phyloP scores from a whole-genome alignment of 2,329 filamentous ascomycete species.

The Colletotrichum costaricense region DNA sequence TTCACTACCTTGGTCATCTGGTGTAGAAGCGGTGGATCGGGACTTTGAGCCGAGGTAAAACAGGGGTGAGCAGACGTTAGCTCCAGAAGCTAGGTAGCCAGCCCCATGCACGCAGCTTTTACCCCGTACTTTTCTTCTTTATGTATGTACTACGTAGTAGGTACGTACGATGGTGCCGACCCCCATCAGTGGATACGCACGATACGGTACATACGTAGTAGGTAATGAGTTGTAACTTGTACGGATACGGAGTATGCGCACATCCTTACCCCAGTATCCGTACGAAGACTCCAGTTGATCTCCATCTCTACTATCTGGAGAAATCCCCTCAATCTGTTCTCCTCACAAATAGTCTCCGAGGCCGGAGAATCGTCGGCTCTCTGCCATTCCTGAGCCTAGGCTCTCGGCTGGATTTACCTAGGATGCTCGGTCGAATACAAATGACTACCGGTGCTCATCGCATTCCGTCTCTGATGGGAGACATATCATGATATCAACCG shows the following conservation, averaged over 20 bases:
- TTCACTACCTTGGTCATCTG: neutral
- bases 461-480: neutral
- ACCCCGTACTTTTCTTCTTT: neutral
- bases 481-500: too few relatives aligned
- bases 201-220: too few relatives aligned
- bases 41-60: slow-evolving; percentile 29
- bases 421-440: neutral
- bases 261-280: too few relatives aligned
- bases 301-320: too few relatives aligned
- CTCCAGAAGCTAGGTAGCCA: neutral
- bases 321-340: neutral
- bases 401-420: neutral
- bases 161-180: neutral
- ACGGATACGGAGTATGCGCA: too few relatives aligned
- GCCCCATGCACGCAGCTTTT: neutral
- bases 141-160: too few relatives aligned
- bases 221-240: too few relatives aligned
- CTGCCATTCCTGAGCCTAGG: neutral
- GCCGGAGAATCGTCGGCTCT: neutral
- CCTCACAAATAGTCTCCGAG: neutral
- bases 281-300: too few relatives aligned
- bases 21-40: neutral
- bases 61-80: neutral
- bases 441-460: neutral
- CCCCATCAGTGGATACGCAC: neutral